Base-by-base conservation (phyloP, 495 filamentous ascomycete species). In the Amorphotheca resinae region DNA sequence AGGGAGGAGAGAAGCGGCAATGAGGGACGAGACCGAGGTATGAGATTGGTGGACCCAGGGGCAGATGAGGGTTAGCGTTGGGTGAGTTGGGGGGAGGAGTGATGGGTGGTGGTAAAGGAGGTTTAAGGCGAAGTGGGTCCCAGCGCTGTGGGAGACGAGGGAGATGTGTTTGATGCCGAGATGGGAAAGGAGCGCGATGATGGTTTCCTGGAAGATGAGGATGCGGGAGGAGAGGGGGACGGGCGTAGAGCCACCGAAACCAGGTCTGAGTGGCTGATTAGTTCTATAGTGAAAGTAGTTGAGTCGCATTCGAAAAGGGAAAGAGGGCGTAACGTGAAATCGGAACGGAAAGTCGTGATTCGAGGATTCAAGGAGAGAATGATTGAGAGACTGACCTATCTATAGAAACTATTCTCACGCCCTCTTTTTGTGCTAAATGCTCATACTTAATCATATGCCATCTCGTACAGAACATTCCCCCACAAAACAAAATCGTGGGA, bases 31-130 rank as follows among this genome's bases (percentile, higher is more conserved):
- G 8, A 60, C 49, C 18, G 51, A 48, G 0, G 65, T 62, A 47
- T 67, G 60, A 0, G 61, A 55, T 33, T 59, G 57, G 41, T 67
- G 56, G 21, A 73, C 64, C 65, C 66, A 73, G 1, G 70, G 70
- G 3, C 60, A 60, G 42, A 70, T 38, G 17, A 71, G 45, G 0
- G 57, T 56, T 4, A 68, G 42, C 14, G 45, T 60, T 3, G 61
- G 59, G 28, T 35, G 31, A 4, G 50, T 31, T 0, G 66, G 68
- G 36, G 61, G 42, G 1, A 74, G 50, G 14, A 69, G 12, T 1
- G 60, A 46, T 2, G 61, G 62, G 38, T 62, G 61, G 6, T 57
- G 44, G 8, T 52, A 53, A 16, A 67, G 48, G 3, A 66, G 60
- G 42, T 72, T 70, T 12, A 74, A 49, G 8, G 62, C 39, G 49